These are phyloP conservation scores for Fusarium odoratissimum DNA, from an alignment of 2,329 filamentous ascomycete species.

Conservation along the genomic window DNA sequence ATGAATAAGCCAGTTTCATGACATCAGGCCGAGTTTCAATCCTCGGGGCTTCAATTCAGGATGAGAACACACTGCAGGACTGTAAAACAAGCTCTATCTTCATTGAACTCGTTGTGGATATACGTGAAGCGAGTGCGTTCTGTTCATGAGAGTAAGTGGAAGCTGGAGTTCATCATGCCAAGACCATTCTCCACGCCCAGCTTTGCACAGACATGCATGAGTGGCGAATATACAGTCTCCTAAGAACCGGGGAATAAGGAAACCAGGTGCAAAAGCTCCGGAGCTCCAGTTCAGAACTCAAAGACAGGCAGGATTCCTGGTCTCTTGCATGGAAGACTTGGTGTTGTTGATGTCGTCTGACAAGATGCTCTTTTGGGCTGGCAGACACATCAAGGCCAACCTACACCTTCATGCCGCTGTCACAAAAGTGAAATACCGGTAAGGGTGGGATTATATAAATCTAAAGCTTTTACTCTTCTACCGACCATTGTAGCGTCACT, in stretches of 20 bases:
- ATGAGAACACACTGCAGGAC: neutral
- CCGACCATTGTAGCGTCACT: neutral
- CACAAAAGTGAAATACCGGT: neutral
- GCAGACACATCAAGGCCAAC: neutral
- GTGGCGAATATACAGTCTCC: neutral
- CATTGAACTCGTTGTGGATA: neutral
- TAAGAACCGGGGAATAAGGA: neutral
- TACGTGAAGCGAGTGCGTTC: neutral
- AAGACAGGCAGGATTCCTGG: neutral
- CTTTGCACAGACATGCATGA: neutral
- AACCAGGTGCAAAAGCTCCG: constrained; percentile 19
- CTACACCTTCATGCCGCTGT: neutral
- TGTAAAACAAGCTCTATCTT: neutral
- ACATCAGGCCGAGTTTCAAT: neutral
- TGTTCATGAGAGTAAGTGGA: neutral
- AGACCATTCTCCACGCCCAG: constrained; percentile 15
- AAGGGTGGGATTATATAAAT: neutral
- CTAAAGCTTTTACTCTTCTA: neutral
- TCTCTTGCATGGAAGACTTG: neutral
- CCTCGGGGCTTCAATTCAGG: neutral
- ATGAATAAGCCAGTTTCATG: neutral
- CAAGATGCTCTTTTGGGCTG: neutral
- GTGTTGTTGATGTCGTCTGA: constrained; percentile 1
- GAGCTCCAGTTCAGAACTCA: neutral
- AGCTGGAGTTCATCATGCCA: constrained; percentile 14